Conservation (phyloP, 495 filamentous ascomycete genomes). For the Trypethelium eluteriae region DNA sequence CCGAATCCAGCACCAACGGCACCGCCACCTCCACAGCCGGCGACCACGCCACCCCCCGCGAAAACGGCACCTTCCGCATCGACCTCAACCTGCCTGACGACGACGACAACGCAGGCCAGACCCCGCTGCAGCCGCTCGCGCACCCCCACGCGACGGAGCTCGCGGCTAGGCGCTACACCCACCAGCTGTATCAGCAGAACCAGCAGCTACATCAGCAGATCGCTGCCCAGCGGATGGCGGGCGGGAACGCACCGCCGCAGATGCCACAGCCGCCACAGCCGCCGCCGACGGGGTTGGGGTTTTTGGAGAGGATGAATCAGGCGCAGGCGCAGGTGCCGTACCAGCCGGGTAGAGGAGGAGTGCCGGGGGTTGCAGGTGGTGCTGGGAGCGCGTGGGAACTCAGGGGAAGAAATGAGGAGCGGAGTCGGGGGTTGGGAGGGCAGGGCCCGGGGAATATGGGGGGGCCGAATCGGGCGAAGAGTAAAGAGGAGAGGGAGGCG, state of each 20-base stretch:
- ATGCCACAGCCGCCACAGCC: background rate
- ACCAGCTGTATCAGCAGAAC: background rate
- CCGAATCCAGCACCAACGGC: slow-evolving; percentile 18
- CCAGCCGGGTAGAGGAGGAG: slow-evolving; percentile 10
- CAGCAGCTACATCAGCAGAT: background rate
- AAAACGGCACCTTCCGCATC: slow-evolving; percentile 26
- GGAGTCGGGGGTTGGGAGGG: slow-evolving; percentile 17
- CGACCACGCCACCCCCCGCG: slow-evolving; percentile 29
- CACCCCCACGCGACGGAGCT: background rate
- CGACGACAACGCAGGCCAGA: slow-evolving; percentile 2
- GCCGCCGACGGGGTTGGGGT: slow-evolving; percentile 10
- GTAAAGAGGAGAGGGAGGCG: slow-evolving; percentile 32
- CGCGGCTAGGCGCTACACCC: background rate
- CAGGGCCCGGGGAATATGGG: slow-evolving; percentile 22
- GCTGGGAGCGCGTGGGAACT: slow-evolving; percentile 17
- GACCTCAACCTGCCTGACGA: slow-evolving; percentile 22
- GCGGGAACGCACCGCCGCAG: background rate
- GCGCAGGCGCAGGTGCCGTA: slow-evolving; percentile 17
- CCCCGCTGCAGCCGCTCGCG: too few relatives aligned
- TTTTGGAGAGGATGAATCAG: background rate
- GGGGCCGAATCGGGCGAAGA: slow-evolving; percentile 21
- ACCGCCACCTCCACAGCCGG: slow-evolving; percentile 23
- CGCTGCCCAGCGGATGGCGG: slow-evolving; percentile 7
- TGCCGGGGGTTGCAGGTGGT: slow-evolving; percentile 2
- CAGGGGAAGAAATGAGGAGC: background rate